Evolutionary conservation across 768 basidiomycete genomes (phyloP).

Genomic region (Russula brevipes): DNA sequence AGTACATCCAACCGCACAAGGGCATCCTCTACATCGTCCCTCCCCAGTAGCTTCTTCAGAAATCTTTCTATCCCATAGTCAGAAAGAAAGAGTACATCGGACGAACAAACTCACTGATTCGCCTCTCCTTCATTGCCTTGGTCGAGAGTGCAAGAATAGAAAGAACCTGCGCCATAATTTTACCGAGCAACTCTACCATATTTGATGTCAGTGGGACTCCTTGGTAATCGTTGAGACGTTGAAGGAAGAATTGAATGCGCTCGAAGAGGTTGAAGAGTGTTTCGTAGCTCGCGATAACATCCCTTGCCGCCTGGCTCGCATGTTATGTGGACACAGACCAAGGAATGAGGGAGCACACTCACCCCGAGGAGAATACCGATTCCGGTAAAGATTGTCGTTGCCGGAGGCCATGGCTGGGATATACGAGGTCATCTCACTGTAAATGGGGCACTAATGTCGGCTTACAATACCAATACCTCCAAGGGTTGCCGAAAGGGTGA

Average conservation of each 20-base stretch:
- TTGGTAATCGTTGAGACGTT: slow-evolving; percentile 1
- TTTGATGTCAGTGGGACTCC: background rate
- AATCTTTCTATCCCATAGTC: background rate
- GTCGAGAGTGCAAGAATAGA: background rate
- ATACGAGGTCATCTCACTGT: background rate
- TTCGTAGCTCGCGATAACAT: background rate
- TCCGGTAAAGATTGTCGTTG: background rate
- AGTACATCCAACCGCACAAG: background rate
- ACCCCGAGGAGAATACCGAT: slow-evolving; percentile 2
- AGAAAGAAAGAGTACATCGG: background rate
- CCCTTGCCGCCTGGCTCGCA: background rate
- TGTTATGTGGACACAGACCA: background rate
- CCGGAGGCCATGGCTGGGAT: background rate
- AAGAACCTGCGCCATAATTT: background rate
- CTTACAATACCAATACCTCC: background rate
- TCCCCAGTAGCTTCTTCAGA: background rate
- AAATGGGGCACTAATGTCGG: background rate
- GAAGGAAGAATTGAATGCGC: slow-evolving; percentile 3
- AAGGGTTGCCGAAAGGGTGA: background rate
- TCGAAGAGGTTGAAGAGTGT: slow-evolving; percentile 1
- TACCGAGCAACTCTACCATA: background rate
- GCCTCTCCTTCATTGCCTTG: background rate
- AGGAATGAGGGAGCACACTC: background rate
- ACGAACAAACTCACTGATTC: background rate
- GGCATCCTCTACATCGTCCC: background rate